Evolutionary conservation across 495 filamentous ascomycete species (phyloP).

Genomic region (Umbilicaria muhlenbergii): DNA sequence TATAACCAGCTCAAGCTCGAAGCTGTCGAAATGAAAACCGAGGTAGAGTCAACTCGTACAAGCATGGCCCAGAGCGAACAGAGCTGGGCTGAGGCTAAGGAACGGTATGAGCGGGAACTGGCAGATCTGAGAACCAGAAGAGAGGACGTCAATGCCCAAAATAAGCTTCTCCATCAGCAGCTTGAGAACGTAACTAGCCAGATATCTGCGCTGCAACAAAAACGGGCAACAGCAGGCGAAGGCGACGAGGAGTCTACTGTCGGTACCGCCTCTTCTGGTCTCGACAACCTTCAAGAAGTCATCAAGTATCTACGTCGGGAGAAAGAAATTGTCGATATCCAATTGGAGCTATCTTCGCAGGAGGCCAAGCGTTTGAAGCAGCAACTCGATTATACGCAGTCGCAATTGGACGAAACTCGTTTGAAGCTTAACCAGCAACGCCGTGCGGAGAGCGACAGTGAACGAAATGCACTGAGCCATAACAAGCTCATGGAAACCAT

Average conservation of each 20-base stretch:
- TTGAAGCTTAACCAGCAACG: conserved; percentile 82
- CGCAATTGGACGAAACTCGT: conserved; percentile 71
- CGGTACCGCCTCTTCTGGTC: conserved; percentile 26
- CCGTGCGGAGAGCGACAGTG: conserved; percentile 53
- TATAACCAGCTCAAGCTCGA: conserved; percentile 68
- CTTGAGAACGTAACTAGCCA: conserved; percentile 68
- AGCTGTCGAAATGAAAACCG: conserved; percentile 49
- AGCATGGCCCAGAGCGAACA: conserved; percentile 66
- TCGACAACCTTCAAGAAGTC: conserved; percentile 70
- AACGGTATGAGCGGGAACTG: conserved; percentile 71
- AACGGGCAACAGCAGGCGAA: conserved; percentile 38
- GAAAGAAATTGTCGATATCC: conserved; percentile 94
- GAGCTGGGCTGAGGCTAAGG: conserved; percentile 70
- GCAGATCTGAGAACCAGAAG: conserved; percentile 58
- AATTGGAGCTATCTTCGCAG: conserved; percentile 74
- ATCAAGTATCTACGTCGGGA: conserved; percentile 85
- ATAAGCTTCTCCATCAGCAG: conserved; percentile 75
- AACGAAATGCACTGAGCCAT: conserved; percentile 54
- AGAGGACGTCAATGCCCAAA: conserved; percentile 70
- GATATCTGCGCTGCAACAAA: conserved; percentile 60
- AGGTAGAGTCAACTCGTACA: conserved; percentile 66
- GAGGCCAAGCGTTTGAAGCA: conserved; percentile 78
- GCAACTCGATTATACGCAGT: conserved; percentile 72
- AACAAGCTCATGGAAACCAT: conserved; percentile 85
- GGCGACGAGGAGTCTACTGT: conserved; percentile 24